A percentile compares a stretch with the other conserved stretches of the same genome.
These are phyloP conservation scores for Schizosaccharomyces japonicus DNA, from an alignment of 805 yeast genomes.

Conservation along the genomic window DNA sequence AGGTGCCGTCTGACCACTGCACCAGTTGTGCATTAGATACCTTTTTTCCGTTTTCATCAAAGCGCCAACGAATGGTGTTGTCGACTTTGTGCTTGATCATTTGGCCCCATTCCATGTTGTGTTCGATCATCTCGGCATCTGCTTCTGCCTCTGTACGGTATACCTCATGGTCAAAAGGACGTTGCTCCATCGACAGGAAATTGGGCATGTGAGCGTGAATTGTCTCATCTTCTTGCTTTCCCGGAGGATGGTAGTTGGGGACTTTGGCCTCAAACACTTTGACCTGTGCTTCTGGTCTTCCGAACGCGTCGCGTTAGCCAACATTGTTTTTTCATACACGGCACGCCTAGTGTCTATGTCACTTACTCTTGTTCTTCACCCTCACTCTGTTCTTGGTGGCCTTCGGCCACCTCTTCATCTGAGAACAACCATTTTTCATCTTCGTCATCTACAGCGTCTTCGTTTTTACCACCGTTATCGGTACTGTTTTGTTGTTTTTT, in stretches of 20 bases:
- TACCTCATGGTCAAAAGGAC: not conserved
- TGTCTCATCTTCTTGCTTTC: not conserved
- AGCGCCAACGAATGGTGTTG: conserved; percentile 86
- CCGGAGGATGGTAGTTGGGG: not conserved
- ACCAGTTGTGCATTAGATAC: conserved; percentile 77
- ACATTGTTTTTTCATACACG: too few species aligned
- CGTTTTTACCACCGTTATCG: too few species aligned
- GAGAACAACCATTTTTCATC: too few species aligned
- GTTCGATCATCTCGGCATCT: not conserved
- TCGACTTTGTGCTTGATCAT: conserved; percentile 26
- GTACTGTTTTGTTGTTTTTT: too few species aligned
- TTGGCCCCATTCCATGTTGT: not conserved
- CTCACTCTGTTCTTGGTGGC: too few species aligned
- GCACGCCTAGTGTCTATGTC: too few species aligned
- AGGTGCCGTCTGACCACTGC: conserved; percentile 83
- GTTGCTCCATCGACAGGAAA: not conserved
- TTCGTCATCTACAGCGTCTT: too few species aligned
- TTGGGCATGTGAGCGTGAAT: not conserved
- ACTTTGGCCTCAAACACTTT: not conserved
- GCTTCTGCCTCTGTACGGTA: not conserved
- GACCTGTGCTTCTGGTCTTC: too few species aligned
- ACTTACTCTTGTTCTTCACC: too few species aligned
- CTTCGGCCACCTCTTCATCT: too few species aligned
- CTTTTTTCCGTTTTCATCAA: conserved; percentile 43
- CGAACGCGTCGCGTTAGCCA: too few species aligned